These are phyloP conservation scores for Colletotrichum incanum DNA, from an alignment of 2,329 filamentous ascomycete genomes.

Conservation along the genomic window DNA sequence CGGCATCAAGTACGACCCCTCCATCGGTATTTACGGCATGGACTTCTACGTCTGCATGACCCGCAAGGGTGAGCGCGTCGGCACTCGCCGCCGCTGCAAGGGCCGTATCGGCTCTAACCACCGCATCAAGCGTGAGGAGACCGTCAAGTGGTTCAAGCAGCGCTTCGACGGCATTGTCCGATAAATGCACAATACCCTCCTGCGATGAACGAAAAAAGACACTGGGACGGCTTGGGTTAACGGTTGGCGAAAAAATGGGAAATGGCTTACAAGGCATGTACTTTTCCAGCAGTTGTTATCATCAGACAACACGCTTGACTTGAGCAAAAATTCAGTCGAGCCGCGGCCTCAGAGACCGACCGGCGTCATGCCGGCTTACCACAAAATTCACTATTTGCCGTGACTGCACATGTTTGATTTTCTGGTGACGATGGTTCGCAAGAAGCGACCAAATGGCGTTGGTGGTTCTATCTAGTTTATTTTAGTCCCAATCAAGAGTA, in stretches of 20 bases:
- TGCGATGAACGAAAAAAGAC: slow-evolving; percentile 37
- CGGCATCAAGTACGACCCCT: slow-evolving; percentile 99
- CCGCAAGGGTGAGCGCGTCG: slow-evolving; percentile 97
- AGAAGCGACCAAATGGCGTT: slow-evolving; percentile 17
- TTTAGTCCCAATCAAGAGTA: slow-evolving; percentile 29
- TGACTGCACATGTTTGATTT: slow-evolving; percentile 48
- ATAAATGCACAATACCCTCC: slow-evolving; percentile 71
- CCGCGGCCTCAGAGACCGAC: slow-evolving; percentile 82
- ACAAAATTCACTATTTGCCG: slow-evolving; percentile 52
- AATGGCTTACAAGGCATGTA: slow-evolving; percentile 55
- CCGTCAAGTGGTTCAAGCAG: slow-evolving; percentile 93
- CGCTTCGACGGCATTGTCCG: slow-evolving; percentile 99
- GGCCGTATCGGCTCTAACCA: slow-evolving; percentile 88
- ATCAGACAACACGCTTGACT: slow-evolving; percentile 66
- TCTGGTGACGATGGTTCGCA: slow-evolving; percentile 2
- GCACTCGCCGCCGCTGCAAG: slow-evolving; percentile 93
- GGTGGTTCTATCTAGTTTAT: slow-evolving; percentile 25
- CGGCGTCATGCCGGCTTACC: slow-evolving; percentile 77
- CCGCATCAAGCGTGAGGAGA: slow-evolving; percentile 95
- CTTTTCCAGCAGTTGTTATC: slow-evolving; percentile 60
- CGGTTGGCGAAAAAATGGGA: slow-evolving; percentile 54
- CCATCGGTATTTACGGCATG: slow-evolving; percentile 99
- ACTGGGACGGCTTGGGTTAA: slow-evolving; percentile 45
- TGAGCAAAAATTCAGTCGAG: slow-evolving; percentile 68
- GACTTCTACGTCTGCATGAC: slow-evolving; percentile 99